Evolutionary conservation across 108 stramenopile species (phyloP), one percentile per base, ranked within the genome.

Genomic region (Mayamaea pseudoterrestris): DNA sequence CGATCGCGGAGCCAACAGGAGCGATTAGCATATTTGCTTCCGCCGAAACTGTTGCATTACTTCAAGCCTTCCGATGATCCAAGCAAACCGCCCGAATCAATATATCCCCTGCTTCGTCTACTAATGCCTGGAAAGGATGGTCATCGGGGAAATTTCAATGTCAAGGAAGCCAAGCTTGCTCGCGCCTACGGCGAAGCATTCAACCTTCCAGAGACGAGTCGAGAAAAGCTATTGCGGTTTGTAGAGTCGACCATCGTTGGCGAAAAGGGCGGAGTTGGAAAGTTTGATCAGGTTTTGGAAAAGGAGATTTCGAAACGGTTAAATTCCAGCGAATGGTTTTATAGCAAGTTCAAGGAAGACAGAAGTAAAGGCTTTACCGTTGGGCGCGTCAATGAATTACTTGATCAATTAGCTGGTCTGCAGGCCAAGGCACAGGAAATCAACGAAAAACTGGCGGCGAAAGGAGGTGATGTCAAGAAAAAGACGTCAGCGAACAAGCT

Each of bases 91-190:
- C 48, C 47, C 2, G 35, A 73, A 51, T 67, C 66, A 9, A 34
- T 63, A n/a, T 89, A 54, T 63, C 87, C 87, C 12, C 44, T 78
- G 11, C 47, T 90, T 18, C 69, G 88, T 25, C 44, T 90, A 39
- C 58, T 84, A 2, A 44, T 78, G 5, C 83, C 89, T 5, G 80
- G 81, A 35, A 63, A 55, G 36, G 89, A 90, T 64, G 48, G 54
- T 7, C 32, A 53, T 3, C 67, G 89, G 7, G 60, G 66, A 14
- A 58, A 66, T 29, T 63, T 56, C 21, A 68, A 65, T 6, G 60
- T 80, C 57, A 86, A 83, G 43, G 90, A 91, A 51, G 57, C 57
- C 13, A 58, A 46, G n/a, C 71, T 91, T 35, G 82, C 80, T 1
- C 55, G 65, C 47, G 60, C 71, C 2, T 91, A 76, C 48, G 72